Evolutionary conservation across 140 eudicot genomes (phyloP), one percentile per base, ranked within the genome.

Genomic region (Oenanthe javanica): DNA sequence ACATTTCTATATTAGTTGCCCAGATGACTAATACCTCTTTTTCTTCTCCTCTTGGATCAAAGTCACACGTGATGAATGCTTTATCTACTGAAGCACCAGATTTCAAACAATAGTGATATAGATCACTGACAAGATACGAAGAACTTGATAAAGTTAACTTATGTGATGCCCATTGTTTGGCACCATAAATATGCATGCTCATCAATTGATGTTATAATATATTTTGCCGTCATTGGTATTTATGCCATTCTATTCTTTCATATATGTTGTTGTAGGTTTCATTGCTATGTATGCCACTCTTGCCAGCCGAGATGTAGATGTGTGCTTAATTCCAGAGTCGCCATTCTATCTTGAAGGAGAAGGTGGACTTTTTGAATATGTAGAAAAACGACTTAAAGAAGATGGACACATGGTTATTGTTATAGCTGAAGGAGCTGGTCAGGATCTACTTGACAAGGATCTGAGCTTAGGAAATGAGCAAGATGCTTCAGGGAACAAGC

Each of bases 211-310:
- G 7, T 76, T 9, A 19, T 47, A 40, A n/a, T 47, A 1, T 73
- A 40, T 50, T 43, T 74, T 64, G 21, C 6, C n/a, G 52, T 51
- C 57, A 13, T 51, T 51, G 57, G 52, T 51, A 12, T 77, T 36
- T 7, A 43, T 72, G 12, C 46, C 74, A 38, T 49, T 73, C 46
- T 63, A 76, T 55, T 51, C 45, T 84, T 18, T 77, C 76, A 76
- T 10, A 82, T 61, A 76, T 78, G 27, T n/a, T 88, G 69, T 38
- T 83, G 83, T 89, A 93, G 98, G 98, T 80, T 93, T 93, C 85
- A 93, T 93, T 81, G 98, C 98, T 80, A 89, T 93, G 98, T 91
- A 91, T 78, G 98, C 98, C 82, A 94, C 98, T 83, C 92, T 94
- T 73, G 98, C 98, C 38, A 94, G 94, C 81, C 91, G 98, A 72